Conservation (phyloP, 163 green algal genomes). For the Scenedesmus sp. region DNA sequence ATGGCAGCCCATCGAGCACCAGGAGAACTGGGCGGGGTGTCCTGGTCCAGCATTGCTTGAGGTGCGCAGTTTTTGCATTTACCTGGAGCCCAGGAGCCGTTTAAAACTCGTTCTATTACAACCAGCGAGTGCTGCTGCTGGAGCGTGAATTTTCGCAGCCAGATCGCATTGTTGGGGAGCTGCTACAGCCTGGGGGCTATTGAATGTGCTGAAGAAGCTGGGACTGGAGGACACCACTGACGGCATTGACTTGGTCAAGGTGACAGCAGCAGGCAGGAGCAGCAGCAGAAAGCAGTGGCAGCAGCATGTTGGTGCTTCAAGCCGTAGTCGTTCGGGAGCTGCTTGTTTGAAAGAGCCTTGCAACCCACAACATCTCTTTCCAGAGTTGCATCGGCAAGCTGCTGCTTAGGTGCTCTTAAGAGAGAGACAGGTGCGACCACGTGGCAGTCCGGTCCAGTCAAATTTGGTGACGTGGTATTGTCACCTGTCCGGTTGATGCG, state of each 20-base stretch:
- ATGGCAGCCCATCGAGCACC: no score
- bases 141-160: constrained; percentile 95
- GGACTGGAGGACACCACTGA: constrained; percentile 88
- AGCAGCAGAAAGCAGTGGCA: neutral
- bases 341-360: no score
- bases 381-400: constrained; percentile 49
- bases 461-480: constrained; percentile 12
- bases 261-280: constrained; percentile 44
- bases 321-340: no score
- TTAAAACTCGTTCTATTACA: no score
- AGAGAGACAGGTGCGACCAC: neutral
- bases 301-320: no score
- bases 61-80: no score
- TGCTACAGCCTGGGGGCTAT: constrained; percentile 97
- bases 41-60: no score
- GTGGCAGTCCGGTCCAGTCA: neutral
- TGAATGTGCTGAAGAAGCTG: constrained; percentile 92
- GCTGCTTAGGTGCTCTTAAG: constrained; percentile 24
- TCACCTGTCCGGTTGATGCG: neutral
- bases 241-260: constrained; percentile 93
- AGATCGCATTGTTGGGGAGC: constrained; percentile 97
- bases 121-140: constrained; percentile 91
- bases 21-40: no score
- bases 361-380: no score
- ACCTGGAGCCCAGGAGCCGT: no score